A percentile compares a stretch with the other conserved stretches of the same genome.
Conservation (phyloP, 2,329 filamentous ascomycete genomes). For the Aspergillus caelatus region DNA sequence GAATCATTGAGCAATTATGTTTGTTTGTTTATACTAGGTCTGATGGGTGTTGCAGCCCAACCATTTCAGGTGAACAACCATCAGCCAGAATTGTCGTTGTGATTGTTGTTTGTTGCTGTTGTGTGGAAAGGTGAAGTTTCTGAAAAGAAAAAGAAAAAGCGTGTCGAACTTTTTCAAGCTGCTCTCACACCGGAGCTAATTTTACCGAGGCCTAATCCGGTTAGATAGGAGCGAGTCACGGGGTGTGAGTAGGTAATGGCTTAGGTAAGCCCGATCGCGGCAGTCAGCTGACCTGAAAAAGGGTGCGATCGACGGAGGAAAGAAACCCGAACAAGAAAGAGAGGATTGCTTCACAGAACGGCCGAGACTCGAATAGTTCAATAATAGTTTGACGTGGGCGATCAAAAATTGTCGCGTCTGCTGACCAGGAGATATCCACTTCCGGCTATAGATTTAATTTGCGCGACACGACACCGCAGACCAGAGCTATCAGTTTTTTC, state of each 20-base stretch:
- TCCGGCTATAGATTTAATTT: constrained; percentile 3
- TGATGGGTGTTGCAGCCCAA: background rate
- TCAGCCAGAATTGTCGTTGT: constrained; percentile 1
- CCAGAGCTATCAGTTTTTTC: background rate
- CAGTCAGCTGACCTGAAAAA: constrained; percentile 5
- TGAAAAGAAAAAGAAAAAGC: constrained; percentile 21
- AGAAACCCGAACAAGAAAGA: constrained; percentile 5
- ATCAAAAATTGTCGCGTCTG: constrained; percentile 24
- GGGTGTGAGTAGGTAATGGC: background rate
- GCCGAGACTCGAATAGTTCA: constrained; percentile 7
- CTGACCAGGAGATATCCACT: constrained; percentile 25
- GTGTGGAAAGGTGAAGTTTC: constrained; percentile 23
- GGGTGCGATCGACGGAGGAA: constrained; percentile 11
- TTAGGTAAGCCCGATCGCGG: background rate
- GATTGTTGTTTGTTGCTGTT: constrained; percentile 19
- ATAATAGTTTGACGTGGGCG: constrained; percentile 11
- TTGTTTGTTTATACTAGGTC: background rate
- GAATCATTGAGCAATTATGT: constrained; percentile 1
- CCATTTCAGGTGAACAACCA: constrained; percentile 12
- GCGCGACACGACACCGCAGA: background rate
- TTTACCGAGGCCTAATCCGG: constrained; percentile 26
- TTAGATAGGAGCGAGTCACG: background rate
- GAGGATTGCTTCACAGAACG: background rate
- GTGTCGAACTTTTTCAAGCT: constrained; percentile 37
- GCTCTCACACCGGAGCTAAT: constrained; percentile 27